Conservation (phyloP, 2,329 filamentous ascomycete genomes). For the Colletotrichum sp. region DNA sequence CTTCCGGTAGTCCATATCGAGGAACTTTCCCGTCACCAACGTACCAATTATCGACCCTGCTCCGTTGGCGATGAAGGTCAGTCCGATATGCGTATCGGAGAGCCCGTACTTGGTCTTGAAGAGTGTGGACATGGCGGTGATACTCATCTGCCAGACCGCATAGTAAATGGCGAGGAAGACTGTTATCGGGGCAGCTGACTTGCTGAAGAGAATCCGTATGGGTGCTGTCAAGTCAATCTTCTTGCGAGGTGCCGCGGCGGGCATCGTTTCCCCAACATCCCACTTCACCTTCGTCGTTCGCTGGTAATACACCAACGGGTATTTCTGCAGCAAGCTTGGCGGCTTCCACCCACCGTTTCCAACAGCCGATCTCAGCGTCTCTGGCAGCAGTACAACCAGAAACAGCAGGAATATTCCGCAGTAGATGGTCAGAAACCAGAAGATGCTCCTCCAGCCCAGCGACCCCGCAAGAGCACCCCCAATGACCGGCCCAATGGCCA, state of each 20-base stretch:
- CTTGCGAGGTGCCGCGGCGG: constrained; percentile 24
- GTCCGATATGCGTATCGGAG: constrained; percentile 48
- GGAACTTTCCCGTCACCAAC: constrained; percentile 54
- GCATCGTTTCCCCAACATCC: not conserved
- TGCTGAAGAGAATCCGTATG: constrained; percentile 50
- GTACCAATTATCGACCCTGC: constrained; percentile 60
- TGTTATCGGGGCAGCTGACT: constrained; percentile 47
- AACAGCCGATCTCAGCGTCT: constrained; percentile 48
- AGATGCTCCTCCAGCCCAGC: constrained; percentile 58
- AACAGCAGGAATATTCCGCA: constrained; percentile 40
- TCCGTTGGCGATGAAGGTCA: constrained; percentile 61
- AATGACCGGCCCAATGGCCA: constrained; percentile 51
- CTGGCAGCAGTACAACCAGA: constrained; percentile 49
- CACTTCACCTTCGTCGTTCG: constrained; percentile 30
- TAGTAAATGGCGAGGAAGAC: constrained; percentile 56
- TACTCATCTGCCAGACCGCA: constrained; percentile 60
- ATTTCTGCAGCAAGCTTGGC: constrained; percentile 25
- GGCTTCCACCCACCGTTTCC: constrained; percentile 40
- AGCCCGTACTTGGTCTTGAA: constrained; percentile 49
- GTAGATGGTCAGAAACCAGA: constrained; percentile 58
- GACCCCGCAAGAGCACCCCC: constrained; percentile 56
- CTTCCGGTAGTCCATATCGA: constrained; percentile 55
- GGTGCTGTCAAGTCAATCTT: constrained; percentile 49
- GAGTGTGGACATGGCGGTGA: constrained; percentile 56
- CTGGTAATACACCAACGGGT: constrained; percentile 38